These are phyloP conservation scores for Cronartium ribicola DNA, from an alignment of 1,284 basidiomycete species.

Conservation along the genomic window DNA sequence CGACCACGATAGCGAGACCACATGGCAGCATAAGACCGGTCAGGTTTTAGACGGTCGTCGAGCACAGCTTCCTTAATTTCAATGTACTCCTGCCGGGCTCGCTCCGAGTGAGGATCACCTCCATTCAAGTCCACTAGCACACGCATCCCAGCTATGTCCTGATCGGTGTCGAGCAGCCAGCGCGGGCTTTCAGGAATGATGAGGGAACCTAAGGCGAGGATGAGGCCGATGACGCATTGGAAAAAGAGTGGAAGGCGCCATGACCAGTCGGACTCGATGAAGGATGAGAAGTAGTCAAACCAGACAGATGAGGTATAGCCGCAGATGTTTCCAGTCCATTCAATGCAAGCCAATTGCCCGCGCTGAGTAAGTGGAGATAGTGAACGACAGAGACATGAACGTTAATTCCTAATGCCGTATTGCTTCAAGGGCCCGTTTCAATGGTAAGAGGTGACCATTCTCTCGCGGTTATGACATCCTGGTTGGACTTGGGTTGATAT, in stretches of 20 bases:
- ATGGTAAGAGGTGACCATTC: not conserved
- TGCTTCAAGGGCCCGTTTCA: not conserved
- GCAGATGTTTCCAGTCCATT: conserved; percentile 81
- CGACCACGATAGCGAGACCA: conserved; percentile 83
- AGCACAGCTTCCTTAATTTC: conserved; percentile 88
- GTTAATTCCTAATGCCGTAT: not conserved
- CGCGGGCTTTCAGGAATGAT: conserved; percentile 91
- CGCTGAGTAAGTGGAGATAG: conserved; percentile 57
- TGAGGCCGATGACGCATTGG: conserved; percentile 67
- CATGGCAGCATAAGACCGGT: conserved; percentile 74
- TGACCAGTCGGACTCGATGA: conserved; percentile 54
- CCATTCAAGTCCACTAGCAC: conserved; percentile 89
- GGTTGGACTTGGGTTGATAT: not conserved
- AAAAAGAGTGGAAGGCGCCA: conserved; percentile 55
- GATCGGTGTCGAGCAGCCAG: conserved; percentile 86
- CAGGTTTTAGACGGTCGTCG: conserved; percentile 71
- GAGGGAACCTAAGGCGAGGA: conserved; percentile 76
- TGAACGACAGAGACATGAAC: not conserved
- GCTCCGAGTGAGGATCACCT: conserved; percentile 65
- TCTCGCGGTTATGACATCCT: no score
- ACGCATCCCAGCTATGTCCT: conserved; percentile 76
- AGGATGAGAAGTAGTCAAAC: conserved; percentile 92
- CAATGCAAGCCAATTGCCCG: conserved; percentile 88
- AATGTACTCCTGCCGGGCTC: conserved; percentile 76
- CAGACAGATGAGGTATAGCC: conserved; percentile 97